phyloP scores from a whole-genome alignment of 306 rosid genomes.

The Mimosa bimucronata region DNA sequence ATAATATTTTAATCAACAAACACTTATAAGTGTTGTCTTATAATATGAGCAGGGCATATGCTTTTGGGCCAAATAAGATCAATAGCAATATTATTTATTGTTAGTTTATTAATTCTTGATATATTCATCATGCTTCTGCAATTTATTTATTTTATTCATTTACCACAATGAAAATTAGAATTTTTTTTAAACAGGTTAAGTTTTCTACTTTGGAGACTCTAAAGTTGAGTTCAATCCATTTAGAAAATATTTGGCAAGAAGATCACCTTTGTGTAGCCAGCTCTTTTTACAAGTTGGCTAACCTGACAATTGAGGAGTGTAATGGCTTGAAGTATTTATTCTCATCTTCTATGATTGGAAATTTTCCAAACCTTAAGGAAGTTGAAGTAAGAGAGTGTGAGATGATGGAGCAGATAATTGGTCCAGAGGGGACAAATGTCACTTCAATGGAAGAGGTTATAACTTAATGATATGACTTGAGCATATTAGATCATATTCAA shows the following conservation, averaged over 20 bases:
- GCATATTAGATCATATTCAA: neutral
- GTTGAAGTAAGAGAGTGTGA: neutral
- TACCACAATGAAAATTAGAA: neutral
- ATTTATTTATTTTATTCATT: neutral
- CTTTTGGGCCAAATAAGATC: neutral
- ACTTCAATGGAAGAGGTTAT: neutral
- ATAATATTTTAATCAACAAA: neutral
- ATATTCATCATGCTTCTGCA: neutral
- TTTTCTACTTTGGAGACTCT: slow-evolving; percentile 19
- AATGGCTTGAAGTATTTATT: neutral
- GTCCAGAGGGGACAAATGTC: neutral
- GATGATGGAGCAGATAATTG: neutral
- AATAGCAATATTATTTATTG: neutral
- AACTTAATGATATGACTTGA: neutral
- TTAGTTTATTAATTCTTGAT: neutral
- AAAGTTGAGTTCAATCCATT: neutral
- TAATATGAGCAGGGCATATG: neutral
- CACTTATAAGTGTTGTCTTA: neutral
- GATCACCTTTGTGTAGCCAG: neutral
- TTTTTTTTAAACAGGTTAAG: neutral
- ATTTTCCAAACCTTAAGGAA: neutral
- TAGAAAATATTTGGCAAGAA: neutral
- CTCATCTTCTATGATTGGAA: neutral
- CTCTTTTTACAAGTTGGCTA: neutral
- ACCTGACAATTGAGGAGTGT: neutral